Conservation (phyloP, 2,329 filamentous ascomycete genomes). For the Nemania sp. region DNA sequence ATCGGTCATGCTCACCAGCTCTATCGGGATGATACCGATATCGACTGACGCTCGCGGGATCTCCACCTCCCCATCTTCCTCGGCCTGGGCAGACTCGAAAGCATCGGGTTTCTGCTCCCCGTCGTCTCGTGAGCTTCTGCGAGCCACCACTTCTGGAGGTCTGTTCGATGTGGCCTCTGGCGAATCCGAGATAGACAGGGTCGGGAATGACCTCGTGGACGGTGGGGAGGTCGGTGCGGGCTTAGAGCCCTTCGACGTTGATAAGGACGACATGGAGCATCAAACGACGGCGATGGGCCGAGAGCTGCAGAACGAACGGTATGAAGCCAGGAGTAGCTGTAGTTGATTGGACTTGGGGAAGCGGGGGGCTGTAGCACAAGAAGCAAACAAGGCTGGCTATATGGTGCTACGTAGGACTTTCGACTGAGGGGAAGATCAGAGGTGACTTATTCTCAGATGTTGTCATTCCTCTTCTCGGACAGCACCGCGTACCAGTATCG, state of each 20-base stretch:
- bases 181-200: conserved; percentile 32
- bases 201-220: conserved; percentile 36
- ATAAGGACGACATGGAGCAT: conserved; percentile 32
- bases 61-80: conserved; percentile 51
- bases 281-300: conserved; percentile 18
- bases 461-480: conserved; percentile 1
- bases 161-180: conserved; percentile 48
- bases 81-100: conserved; percentile 53
- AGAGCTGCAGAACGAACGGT: neutral
- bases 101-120: conserved; percentile 46
- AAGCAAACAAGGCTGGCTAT: conserved; percentile 2
- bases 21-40: conserved; percentile 89
- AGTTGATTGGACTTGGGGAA: neutral
- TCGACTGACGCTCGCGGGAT: conserved; percentile 63
- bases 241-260: conserved; percentile 32
- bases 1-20: conserved; percentile 87
- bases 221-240: conserved; percentile 34
- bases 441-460: no score
- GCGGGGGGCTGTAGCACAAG: neutral
- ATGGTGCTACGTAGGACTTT: neutral
- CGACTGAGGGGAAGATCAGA: no score
- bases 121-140: conserved; percentile 26
- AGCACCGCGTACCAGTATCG: neutral
- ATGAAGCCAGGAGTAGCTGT: neutral
- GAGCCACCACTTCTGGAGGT: conserved; percentile 37